Evolutionary conservation across 441 rosid species (phyloP).

Genomic region (Adansonia madagascariensis): DNA sequence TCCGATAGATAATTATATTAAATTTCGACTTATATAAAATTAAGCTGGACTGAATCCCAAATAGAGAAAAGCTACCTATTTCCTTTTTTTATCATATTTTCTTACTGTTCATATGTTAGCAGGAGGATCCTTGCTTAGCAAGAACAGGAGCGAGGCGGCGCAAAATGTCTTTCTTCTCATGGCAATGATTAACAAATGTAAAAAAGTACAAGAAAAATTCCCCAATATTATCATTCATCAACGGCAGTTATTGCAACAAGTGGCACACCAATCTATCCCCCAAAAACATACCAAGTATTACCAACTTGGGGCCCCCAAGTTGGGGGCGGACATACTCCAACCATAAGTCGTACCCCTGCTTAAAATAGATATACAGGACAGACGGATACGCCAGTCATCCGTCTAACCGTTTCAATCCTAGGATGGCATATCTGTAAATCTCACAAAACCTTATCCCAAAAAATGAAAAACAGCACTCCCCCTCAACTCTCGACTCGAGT

Average conservation of each 20-base stretch:
- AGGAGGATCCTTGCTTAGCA: not conserved
- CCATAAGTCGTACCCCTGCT: too few species aligned
- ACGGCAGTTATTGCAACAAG: not conserved
- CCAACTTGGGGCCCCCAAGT: too few species aligned
- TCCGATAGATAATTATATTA: too few species aligned
- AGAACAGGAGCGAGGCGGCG: not conserved
- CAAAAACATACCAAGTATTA: not conserved
- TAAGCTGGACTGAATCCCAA: too few species aligned
- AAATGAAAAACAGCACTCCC: not conserved
- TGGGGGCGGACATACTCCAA: too few species aligned
- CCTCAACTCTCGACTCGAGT: not conserved
- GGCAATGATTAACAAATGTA: not conserved
- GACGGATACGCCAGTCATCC: too few species aligned
- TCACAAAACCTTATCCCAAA: not conserved
- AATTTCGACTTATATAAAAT: too few species aligned
- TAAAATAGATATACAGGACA: too few species aligned
- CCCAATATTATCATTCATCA: not conserved
- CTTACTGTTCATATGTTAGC: too few species aligned
- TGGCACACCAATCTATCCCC: not conserved
- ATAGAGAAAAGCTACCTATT: too few species aligned
- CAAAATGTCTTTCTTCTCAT: not conserved
- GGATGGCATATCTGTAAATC: conserved; percentile 30
- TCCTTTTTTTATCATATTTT: too few species aligned
- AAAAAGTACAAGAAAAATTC: not conserved
- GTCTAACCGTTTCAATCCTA: too few species aligned